phyloP scores from a whole-genome alignment of 805 yeast genomes.

The Myxozyma geophila region DNA sequence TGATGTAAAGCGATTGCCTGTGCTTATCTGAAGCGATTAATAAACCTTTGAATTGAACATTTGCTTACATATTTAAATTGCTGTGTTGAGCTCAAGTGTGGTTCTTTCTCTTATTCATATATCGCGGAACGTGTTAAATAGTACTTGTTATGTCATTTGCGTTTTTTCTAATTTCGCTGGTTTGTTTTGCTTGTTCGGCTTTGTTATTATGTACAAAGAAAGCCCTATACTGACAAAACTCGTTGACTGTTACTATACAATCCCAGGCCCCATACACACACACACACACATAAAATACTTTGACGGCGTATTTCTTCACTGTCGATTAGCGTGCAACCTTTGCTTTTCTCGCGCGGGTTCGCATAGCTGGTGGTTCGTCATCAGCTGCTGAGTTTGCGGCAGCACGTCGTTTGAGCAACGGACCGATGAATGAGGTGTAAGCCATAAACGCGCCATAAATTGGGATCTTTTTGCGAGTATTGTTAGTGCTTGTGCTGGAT shows the following conservation, averaged over 20 bases:
- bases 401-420: conserved; percentile 26
- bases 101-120: background rate
- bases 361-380: conserved; percentile 10
- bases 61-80: background rate
- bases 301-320: background rate
- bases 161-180: background rate
- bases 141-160: background rate
- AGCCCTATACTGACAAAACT: background rate
- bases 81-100: background rate
- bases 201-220: background rate
- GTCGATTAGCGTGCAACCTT: conserved; percentile 24
- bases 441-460: conserved; percentile 26
- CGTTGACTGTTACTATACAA: conserved; percentile 3
- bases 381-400: background rate
- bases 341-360: conserved; percentile 18
- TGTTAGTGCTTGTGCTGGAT: background rate
- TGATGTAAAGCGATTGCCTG: background rate
- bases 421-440: conserved; percentile 31
- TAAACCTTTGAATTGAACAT: background rate
- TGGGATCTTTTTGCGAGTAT: conserved; percentile 19
- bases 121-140: background rate
- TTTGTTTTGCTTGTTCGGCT: background rate
- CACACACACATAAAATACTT: background rate
- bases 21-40: background rate
- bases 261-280: background rate